Percentiles rank a stretch among this genome's conserved stretches.
Evolutionary conservation across 2,329 filamentous ascomycete genomes (phyloP).

Genomic region (Aspergillus spinulosporus): DNA sequence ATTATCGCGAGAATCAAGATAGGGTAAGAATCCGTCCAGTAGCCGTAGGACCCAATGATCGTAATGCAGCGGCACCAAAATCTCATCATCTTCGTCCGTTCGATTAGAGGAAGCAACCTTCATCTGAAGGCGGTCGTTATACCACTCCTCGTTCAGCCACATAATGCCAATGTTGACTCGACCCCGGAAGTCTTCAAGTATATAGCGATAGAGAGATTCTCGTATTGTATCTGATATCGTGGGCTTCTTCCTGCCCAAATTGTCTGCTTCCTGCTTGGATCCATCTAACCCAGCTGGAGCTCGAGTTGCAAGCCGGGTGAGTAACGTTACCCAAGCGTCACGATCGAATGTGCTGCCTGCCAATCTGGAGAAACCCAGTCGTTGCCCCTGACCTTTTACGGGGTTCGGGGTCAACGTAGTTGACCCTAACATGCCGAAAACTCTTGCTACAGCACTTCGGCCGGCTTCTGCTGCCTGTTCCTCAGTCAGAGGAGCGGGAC

Average conservation of each 20-base stretch:
- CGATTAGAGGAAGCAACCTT: conserved; percentile 45
- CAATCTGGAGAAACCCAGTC: conserved; percentile 74
- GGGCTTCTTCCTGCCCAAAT: conserved; percentile 27
- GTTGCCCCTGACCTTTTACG: conserved; percentile 57
- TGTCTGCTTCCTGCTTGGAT: conserved; percentile 33
- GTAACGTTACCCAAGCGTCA: conserved; percentile 87
- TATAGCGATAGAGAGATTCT: conserved; percentile 77
- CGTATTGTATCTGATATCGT: conserved; percentile 66
- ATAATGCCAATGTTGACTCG: conserved; percentile 87
- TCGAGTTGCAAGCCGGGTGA: conserved; percentile 81
- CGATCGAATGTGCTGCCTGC: conserved; percentile 81
- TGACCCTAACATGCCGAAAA: conserved; percentile 74
- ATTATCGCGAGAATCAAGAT: conserved; percentile 80
- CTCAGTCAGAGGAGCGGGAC: conserved; percentile 70
- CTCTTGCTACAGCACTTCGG: conserved; percentile 70
- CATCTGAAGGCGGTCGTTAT: conserved; percentile 71
- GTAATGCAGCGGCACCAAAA: conserved; percentile 61
- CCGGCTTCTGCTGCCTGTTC: conserved; percentile 73
- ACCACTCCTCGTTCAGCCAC: conserved; percentile 98
- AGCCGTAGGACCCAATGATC: conserved; percentile 75
- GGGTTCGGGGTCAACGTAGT: conserved; percentile 64
- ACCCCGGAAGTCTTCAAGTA: conserved; percentile 87
- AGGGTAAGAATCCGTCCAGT: conserved; percentile 86
- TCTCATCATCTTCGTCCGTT: conserved; percentile 50
- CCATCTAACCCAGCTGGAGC: conserved; percentile 68